phyloP scores from a whole-genome alignment of 176 grass and related monocot species.

The Phoenix dactylifera region DNA sequence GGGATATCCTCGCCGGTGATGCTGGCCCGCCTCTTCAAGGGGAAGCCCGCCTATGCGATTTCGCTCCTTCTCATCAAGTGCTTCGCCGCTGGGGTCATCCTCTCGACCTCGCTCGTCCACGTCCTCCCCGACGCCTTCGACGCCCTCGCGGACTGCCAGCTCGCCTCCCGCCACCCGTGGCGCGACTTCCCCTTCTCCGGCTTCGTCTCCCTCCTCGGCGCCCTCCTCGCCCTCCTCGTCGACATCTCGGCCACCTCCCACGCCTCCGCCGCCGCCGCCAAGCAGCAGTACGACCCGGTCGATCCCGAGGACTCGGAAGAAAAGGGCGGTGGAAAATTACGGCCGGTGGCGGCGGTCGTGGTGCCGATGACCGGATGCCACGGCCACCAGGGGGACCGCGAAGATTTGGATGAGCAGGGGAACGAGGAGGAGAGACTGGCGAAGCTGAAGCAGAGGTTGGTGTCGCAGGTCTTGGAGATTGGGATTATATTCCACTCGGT shows the following conservation, averaged over 20 bases:
- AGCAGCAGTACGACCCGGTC: conserved; percentile 38
- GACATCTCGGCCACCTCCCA: conserved; percentile 78
- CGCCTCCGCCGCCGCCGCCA: conserved; percentile 12
- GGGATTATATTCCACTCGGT: conserved; percentile 92
- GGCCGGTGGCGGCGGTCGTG: background rate
- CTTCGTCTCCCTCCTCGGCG: conserved; percentile 66
- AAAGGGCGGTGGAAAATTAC: conserved; percentile 26
- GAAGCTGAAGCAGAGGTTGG: conserved; percentile 92
- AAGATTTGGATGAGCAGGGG: conserved; percentile 3
- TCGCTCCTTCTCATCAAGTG: conserved; percentile 87
- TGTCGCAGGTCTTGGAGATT: conserved; percentile 91
- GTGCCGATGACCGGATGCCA: conserved; percentile 42
- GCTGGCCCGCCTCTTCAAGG: conserved; percentile 58
- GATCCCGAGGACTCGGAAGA: conserved; percentile 46
- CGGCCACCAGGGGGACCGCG: conserved; percentile 17
- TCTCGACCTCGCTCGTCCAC: conserved; percentile 92
- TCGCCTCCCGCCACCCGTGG: conserved; percentile 44
- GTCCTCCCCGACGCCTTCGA: conserved; percentile 86
- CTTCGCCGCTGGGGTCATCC: conserved; percentile 93
- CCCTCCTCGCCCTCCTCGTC: conserved; percentile 82
- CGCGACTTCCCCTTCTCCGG: conserved; percentile 93
- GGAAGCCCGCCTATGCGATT: conserved; percentile 33
- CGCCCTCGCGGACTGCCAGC: conserved; percentile 61
- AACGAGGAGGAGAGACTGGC: conserved; percentile 50
- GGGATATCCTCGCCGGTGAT: conserved; percentile 48